phyloP scores from a whole-genome alignment of 371 early-diverging fungal species.

The Mucor mucedo region DNA sequence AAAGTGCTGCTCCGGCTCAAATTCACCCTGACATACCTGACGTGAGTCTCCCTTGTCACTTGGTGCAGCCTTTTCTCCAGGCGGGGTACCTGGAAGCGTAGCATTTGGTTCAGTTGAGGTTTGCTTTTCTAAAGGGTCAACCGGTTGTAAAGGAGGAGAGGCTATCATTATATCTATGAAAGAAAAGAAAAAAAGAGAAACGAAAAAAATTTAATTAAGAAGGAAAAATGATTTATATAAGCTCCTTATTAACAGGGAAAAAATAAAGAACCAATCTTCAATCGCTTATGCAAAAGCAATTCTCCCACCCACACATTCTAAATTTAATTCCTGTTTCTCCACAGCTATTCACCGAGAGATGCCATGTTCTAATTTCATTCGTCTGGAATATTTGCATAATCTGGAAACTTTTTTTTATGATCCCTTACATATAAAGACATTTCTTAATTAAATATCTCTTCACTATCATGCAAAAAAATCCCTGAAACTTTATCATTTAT shows the following conservation, averaged over 20 bases:
- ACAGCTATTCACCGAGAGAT: not conserved
- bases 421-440: not conserved
- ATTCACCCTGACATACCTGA: constrained; percentile 71
- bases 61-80: constrained; percentile 20
- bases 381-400: constrained; percentile 1
- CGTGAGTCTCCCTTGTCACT: constrained; percentile 16
- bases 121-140: constrained; percentile 16
- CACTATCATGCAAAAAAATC: too few species aligned
- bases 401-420: not conserved
- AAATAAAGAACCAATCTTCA: constrained; percentile 5
- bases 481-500: too few species aligned
- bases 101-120: not conserved
- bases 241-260: not conserved
- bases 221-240: not conserved
- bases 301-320: not conserved
- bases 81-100: constrained; percentile 50
- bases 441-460: not conserved
- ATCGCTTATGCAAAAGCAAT: not conserved
- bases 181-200: constrained; percentile 1
- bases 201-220: not conserved
- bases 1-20: constrained; percentile 88
- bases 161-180: constrained; percentile 7
- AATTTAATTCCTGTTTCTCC: not conserved
- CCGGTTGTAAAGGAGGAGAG: constrained; percentile 25
- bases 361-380: constrained; percentile 5